Percentiles rank a stretch among this genome's conserved stretches.
These are phyloP conservation scores for Sporothrix inflata DNA, from an alignment of 2,329 filamentous ascomycete species.

Conservation along the genomic window DNA sequence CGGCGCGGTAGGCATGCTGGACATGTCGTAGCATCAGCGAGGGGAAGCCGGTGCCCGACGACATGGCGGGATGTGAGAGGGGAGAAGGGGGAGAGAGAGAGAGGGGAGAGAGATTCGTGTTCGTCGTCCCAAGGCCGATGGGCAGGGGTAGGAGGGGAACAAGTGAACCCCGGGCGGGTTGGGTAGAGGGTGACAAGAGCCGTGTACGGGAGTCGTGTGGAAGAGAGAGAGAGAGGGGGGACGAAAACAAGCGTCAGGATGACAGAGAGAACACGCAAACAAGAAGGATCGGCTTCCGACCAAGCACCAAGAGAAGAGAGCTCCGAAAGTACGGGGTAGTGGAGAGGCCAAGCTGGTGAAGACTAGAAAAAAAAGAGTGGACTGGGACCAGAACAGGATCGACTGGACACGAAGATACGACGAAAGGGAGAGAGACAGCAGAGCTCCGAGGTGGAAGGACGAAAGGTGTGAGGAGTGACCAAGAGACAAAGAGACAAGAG, in stretches of 20 bases:
- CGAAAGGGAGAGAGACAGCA: background rate
- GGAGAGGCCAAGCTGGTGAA: background rate
- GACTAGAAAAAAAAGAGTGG: background rate
- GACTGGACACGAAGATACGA: background rate
- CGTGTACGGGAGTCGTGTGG: background rate
- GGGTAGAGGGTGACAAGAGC: background rate
- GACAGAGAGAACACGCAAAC: background rate
- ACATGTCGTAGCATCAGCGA: background rate
- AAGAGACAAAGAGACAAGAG: background rate
- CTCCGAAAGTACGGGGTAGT: constrained; percentile 7
- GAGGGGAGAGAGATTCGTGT: background rate
- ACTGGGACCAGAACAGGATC: background rate
- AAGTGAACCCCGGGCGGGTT: background rate
- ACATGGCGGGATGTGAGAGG: background rate
- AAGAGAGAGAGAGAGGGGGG: background rate
- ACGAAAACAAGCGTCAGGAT: background rate
- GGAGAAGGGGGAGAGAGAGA: background rate
- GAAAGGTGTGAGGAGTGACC: background rate
- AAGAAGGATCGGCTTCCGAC: background rate
- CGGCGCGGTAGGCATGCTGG: constrained; percentile 11
- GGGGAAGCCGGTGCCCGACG: background rate
- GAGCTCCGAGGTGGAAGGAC: background rate
- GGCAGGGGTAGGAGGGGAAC: background rate
- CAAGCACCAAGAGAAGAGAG: background rate
- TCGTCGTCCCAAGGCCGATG: no score